Evolutionary conservation across 1,139 yeast species (phyloP), one percentile per base, ranked within the genome.

Genomic region (Candida sanyaensis): DNA sequence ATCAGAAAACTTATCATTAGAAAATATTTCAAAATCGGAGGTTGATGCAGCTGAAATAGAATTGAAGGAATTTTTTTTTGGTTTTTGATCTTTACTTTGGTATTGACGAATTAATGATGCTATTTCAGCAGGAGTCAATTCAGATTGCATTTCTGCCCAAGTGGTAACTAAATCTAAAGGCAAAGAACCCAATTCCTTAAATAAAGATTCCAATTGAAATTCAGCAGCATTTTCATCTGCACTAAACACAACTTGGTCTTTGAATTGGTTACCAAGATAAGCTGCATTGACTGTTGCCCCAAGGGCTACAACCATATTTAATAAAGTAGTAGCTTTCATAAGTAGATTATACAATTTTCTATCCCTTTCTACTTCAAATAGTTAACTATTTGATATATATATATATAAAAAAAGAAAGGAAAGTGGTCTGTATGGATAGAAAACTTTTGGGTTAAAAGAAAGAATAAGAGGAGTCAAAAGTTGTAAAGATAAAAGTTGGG

Each of bases 1-100:
- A 13, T 66, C 71, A n/a, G 60, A 54, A 51, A 66, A 71, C 45
- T 65, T 61, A 3, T 57, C 59, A 43, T 53, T 55, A 8, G 59
- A 45, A 9, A 68, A 55, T 2, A 55, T 48, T 44, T 68, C 68
- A 52, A 66, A 66, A 4, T 45, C 12, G 21, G 30, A 33, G 11
- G 42, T 17, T 11, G 46, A 21, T 2, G 28, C 30, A 13, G 43
- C 28, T 5, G 32, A 12, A 10, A 46, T 21, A 5, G 42, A 26
- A n/a, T 44, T 46, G 23, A 41, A 39, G 7, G n/a, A 31, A 29
- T 43, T 50, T 24, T 44, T 51, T 26, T 42, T 42, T 13, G 45
- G 50, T 13, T 37, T 44, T 30, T 41, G 34, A n/a, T 41, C 23
- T 17, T 44, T 52, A 30, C 41, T 41, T 23, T 48, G 37, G 11